A percentile compares a stretch with the other conserved stretches of the same genome.
phyloP scores from a whole-genome alignment of 1,139 yeast genomes.

The Geotrichum citri-aurantii region DNA sequence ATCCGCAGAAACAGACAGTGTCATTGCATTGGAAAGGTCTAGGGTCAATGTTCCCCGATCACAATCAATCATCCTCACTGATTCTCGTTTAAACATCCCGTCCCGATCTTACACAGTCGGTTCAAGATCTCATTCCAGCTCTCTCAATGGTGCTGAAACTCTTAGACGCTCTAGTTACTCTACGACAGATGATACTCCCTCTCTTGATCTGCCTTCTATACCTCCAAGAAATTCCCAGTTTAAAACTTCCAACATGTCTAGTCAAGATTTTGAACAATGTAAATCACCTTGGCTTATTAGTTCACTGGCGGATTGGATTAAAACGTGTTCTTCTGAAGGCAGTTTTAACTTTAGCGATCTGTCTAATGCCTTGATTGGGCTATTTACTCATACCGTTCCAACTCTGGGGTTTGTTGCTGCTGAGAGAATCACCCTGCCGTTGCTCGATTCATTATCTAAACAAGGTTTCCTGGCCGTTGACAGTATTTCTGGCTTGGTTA shows the following conservation, averaged over 20 bases:
- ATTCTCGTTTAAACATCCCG: conserved; percentile 12
- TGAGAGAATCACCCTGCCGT: conserved; percentile 50
- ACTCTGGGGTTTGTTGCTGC: conserved; percentile 52
- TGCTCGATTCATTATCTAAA: conserved; percentile 44
- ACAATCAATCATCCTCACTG: conserved; percentile 11
- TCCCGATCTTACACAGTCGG: conserved; percentile 17
- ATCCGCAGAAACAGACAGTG: conserved; percentile 10
- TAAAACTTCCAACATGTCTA: conserved; percentile 41
- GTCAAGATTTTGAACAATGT: conserved; percentile 41
- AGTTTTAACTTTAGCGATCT: conserved; percentile 40
- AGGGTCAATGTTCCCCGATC: conserved; percentile 13
- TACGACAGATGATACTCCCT: conserved; percentile 26
- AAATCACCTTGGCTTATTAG: conserved; percentile 47
- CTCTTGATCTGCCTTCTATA: conserved; percentile 33
- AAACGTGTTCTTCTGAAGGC: conserved; percentile 33
- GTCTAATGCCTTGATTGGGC: conserved; percentile 42
- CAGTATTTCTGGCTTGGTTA: conserved; percentile 27
- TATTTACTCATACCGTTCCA: conserved; percentile 48
- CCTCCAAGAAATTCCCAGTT: conserved; percentile 34
- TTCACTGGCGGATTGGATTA: conserved; percentile 37
- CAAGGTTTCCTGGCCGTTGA: conserved; percentile 45
- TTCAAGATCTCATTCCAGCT: conserved; percentile 13
- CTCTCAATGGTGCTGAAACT: conserved; percentile 17
- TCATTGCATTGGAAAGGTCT: conserved; percentile 10
- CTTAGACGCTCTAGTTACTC: conserved; percentile 26